Conservation (phyloP, 257 asterid species). For the Misopates orontium region DNA sequence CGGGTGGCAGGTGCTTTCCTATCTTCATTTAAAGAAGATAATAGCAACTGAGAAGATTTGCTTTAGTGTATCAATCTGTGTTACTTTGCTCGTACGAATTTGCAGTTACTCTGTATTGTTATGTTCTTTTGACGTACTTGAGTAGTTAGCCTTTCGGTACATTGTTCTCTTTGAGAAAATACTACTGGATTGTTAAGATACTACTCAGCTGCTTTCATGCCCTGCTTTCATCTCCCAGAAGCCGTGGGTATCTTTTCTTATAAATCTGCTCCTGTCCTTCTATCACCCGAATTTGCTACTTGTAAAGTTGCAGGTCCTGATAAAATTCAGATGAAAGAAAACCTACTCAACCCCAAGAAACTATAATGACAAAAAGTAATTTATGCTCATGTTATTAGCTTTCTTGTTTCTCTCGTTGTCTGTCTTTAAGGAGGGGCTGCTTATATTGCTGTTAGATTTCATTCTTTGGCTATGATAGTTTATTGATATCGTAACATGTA, state of each 20-base stretch:
- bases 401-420: neutral
- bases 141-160: too few relatives aligned
- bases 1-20: conserved; percentile 82
- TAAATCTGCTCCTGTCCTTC: too few relatives aligned
- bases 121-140: too few relatives aligned
- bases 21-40: neutral
- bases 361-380: neutral
- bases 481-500: neutral
- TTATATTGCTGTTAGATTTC: neutral
- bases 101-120: too few relatives aligned
- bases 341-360: neutral
- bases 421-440: neutral
- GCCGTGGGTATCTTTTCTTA: too few relatives aligned
- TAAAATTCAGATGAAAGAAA: neutral
- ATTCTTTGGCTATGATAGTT: conserved; percentile 20
- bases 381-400: neutral
- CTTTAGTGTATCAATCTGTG: too few relatives aligned
- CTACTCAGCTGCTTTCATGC: too few relatives aligned
- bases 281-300: neutral
- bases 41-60: neutral
- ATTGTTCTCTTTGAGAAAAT: too few relatives aligned
- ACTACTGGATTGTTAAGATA: too few relatives aligned
- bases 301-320: too few relatives aligned
- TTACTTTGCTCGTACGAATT: too few relatives aligned
- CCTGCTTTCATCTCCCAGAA: too few relatives aligned